Evolutionary conservation across 208 protist species (phyloP), one percentile per base, ranked within the genome.

Genomic region (Trypanosoma brucei): DNA sequence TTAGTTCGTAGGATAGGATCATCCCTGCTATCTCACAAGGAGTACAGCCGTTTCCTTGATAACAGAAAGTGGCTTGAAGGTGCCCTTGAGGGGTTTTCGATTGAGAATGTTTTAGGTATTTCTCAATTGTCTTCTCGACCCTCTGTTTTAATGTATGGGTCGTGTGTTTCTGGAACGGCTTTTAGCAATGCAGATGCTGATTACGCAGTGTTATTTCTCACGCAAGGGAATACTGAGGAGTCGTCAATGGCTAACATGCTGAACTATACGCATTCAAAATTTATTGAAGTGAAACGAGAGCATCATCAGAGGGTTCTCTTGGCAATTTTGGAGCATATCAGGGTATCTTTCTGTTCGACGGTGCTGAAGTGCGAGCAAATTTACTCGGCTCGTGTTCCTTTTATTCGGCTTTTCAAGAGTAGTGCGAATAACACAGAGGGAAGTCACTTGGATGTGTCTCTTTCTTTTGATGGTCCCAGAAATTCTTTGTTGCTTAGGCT

Each of bases 111-210:
- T 2, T 46, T 46, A 69, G 52, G 39, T 11, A n/a, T 42, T 49
- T 34, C 4, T 34, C 14, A 2, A 34, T 1, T 13, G 39, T n/a
- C 5, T 46, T 2, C n/a, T 44, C 37, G 11, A 62, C 69, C 63
- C 75, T 55, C 65, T 46, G 84, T 92, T 2, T 62, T 94, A 38
- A 72, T 87, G 2, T 94, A 89, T 59, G 88, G 88, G 5, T 94
- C 88, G 13, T 65, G 66, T 62, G 69, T 92, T 7, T 76, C 80
- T 31, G 84, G 84, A 3, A 94, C 88, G 9, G 79, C 88, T 0
- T 83, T 94, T 66, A 35, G 59, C 3, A 76, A 86, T 39, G 81
- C 79, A 4, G 88, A 94, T 60, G 83, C 79, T 35, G 88, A 94
- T 55, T 94, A 81, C 61, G 59, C 75, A 3, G 48, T 94, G 51